phyloP scores from a whole-genome alignment of 2,329 filamentous ascomycete species.

The Hypoxylon sp. region DNA sequence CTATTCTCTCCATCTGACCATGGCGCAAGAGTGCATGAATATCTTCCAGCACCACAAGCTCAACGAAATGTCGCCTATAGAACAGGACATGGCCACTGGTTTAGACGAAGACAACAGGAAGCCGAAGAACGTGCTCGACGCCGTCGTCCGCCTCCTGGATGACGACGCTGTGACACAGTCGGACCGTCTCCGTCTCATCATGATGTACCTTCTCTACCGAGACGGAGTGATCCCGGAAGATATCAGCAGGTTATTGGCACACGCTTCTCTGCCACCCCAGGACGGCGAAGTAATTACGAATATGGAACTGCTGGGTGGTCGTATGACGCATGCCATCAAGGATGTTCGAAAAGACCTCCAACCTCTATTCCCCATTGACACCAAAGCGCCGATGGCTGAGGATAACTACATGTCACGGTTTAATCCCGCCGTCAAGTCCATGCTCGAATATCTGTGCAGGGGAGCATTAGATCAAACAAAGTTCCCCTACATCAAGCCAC shows the following conservation, averaged over 20 bases:
- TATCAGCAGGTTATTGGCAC: constrained; percentile 81
- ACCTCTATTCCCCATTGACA: constrained; percentile 76
- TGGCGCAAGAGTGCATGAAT: constrained; percentile 98
- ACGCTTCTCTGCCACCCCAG: constrained; percentile 78
- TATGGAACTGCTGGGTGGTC: constrained; percentile 81
- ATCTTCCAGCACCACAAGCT: constrained; percentile 86
- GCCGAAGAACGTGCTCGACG: constrained; percentile 86
- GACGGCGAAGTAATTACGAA: constrained; percentile 79
- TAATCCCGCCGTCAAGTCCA: constrained; percentile 79
- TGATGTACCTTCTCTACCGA: constrained; percentile 85
- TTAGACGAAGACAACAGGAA: constrained; percentile 92
- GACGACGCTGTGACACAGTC: constrained; percentile 75
- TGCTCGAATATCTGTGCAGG: constrained; percentile 77
- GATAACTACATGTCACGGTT: constrained; percentile 89
- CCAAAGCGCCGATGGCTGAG: constrained; percentile 64
- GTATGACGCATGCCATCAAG: constrained; percentile 73
- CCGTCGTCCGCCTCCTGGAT: constrained; percentile 87
- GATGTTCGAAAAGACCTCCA: constrained; percentile 72
- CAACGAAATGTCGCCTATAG: constrained; percentile 83
- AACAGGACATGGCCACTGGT: constrained; percentile 91
- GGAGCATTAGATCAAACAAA: constrained; percentile 70
- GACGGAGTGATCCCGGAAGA: constrained; percentile 87
- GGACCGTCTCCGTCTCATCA: constrained; percentile 84
- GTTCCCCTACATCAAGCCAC: constrained; percentile 79
- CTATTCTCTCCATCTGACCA: constrained; percentile 91